Conservation (phyloP, 202 grass and related monocot species). For the Cymbopogon flexuosus region DNA sequence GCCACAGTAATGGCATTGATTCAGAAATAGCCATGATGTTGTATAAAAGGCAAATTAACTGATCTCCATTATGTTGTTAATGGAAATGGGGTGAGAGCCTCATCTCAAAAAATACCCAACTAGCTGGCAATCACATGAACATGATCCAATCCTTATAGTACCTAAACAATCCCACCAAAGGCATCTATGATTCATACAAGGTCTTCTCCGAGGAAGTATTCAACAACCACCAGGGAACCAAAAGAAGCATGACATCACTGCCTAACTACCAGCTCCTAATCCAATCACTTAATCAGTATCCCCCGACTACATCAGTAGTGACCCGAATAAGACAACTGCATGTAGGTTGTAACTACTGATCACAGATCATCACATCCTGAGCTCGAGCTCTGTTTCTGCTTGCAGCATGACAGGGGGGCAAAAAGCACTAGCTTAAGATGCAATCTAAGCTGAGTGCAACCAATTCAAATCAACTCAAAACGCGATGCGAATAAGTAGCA, state of each 20-base stretch:
- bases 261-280: background rate
- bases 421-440: background rate
- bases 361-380: background rate
- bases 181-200: background rate
- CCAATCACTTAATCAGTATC: background rate
- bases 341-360: background rate
- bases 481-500: background rate
- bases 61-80: background rate
- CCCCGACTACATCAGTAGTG: background rate
- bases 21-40: background rate
- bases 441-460: background rate
- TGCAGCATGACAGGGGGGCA: too few relatives aligned
- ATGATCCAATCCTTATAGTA: background rate
- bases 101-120: background rate
- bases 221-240: background rate
- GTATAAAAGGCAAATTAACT: background rate
- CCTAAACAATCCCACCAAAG: background rate
- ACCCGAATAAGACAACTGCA: too few relatives aligned
- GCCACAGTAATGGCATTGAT: background rate
- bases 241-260: background rate
- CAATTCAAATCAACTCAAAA: background rate
- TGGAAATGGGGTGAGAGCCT: background rate
- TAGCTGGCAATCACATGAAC: background rate
- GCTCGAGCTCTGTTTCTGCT: background rate
- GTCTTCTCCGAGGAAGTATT: background rate